Base-by-base conservation (phyloP, 495 filamentous ascomycete genomes). In the Pyronema domesticum region DNA sequence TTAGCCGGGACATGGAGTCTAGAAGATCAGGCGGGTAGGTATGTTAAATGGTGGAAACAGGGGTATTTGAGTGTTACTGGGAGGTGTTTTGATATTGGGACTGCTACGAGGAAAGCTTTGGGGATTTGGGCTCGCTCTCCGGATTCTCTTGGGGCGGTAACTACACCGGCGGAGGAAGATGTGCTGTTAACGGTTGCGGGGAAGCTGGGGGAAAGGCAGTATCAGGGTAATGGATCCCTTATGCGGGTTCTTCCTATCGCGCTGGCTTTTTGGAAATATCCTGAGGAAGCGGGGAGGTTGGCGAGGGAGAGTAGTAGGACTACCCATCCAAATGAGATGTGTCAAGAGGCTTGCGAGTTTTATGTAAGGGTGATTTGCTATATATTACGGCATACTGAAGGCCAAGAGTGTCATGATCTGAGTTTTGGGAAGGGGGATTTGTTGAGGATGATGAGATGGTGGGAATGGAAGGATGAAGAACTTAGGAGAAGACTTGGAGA, bases 211-310 rank as follows among this genome's bases (percentile, higher is more conserved):
- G 2, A 17, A 7, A 58, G 67, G 30, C 36, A 46, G 1, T 23
- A 45, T 0, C 71, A 68, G 1, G 73, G 73, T 0, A 75, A 76
- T 50, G 73, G 73, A 10, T 69, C 66, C 37, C 58, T 75, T 46
- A 75, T 75, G 72, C 59, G 73, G 11, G 68, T 72, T 34, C 57
- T 68, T 0, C 69, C 72, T 0, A 57, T 76, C 7, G 63, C 64
- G 3, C 55, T 74, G 4, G 59, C 57, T 0, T 65, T 60, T 17
- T 71, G 66, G 58, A 45, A 46, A 0, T 56, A 63, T 50, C 7
- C 53, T 10, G 7, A 23, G 7, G 47, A 55, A 0, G 71, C 71
- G 7, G 53, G 54, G 19, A 30, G 62, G 8, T 36, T 61, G 7
- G 70, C 71, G 6, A 58, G 59, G 8, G 46, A 48, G 15, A 63